These are phyloP conservation scores for Dipteronia dyeriana DNA, from an alignment of 345 rosid species.

Conservation along the genomic window DNA sequence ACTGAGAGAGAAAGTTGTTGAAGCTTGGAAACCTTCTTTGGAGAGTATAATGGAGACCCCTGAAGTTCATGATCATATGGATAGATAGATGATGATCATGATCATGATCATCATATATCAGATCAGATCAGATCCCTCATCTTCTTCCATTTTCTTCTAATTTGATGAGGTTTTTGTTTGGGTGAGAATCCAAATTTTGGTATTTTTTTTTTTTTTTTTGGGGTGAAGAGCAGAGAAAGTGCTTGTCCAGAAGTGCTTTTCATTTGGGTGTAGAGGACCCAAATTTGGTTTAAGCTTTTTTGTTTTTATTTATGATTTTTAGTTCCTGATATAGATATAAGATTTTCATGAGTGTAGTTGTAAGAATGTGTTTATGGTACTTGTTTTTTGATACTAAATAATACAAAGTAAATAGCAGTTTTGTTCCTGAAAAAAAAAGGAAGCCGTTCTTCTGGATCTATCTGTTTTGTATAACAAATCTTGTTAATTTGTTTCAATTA, in stretches of 20 bases:
- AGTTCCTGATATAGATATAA: neutral
- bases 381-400: neutral
- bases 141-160: neutral
- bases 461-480: neutral
- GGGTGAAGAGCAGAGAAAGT: neutral
- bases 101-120: too few relatives aligned
- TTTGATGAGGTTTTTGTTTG: neutral
- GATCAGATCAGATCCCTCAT: neutral
- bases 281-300: neutral
- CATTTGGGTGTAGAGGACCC: neutral
- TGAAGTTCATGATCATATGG: constrained; percentile 28
- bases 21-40: constrained; percentile 71
- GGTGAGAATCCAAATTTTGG: neutral
- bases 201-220: neutral
- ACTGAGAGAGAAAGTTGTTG: neutral
- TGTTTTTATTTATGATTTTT: neutral
- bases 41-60: constrained; percentile 60
- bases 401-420: neutral
- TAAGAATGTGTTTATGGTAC: neutral
- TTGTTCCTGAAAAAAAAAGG: neutral
- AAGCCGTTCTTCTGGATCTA: neutral
- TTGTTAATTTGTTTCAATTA: neutral
- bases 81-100: constrained; percentile 24
- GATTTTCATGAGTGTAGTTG: neutral
- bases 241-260: neutral